phyloP scores from a whole-genome alignment of 129 eudicot species.

The Helianthus tuberosus region DNA sequence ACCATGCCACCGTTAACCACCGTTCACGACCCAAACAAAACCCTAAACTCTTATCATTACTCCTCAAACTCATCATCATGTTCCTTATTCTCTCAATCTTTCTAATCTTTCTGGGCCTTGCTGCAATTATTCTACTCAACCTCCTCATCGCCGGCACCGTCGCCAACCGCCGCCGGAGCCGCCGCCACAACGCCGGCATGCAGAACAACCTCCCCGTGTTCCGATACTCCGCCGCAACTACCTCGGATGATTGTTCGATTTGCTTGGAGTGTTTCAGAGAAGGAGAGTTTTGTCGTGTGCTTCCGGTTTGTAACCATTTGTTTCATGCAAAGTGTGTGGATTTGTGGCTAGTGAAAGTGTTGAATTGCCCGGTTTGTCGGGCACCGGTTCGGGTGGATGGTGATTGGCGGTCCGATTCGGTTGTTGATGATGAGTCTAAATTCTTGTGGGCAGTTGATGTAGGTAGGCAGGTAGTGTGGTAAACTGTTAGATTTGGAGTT shows the following conservation, averaged over 20 bases:
- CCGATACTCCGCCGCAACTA: constrained; percentile 10
- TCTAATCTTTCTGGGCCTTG: constrained; percentile 76
- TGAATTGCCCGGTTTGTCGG: constrained; percentile 73
- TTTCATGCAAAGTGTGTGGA: constrained; percentile 69
- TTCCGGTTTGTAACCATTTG: constrained; percentile 57
- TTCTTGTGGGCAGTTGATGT: constrained; percentile 54
- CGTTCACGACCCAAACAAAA: constrained; percentile 37
- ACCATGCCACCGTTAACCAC: constrained; percentile 32
- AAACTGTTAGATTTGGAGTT: constrained; percentile 12
- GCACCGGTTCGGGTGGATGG: constrained; percentile 42
- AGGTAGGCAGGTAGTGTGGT: constrained; percentile 22
- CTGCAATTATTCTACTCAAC: constrained; percentile 64
- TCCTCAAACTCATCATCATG: constrained; percentile 65
- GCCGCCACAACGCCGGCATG: constrained; percentile 22
- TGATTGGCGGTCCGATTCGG: constrained; percentile 17
- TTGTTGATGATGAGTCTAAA: constrained; percentile 43
- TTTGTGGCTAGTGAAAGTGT: constrained; percentile 49
- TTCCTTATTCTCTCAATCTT: constrained; percentile 49
- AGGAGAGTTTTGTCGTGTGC: constrained; percentile 43
- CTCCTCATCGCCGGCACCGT: constrained; percentile 56
- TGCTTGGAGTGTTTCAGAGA: constrained; percentile 54
- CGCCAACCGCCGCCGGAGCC: constrained; percentile 47
- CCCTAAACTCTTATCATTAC: constrained; percentile 43
- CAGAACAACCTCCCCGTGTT: constrained; percentile 35
- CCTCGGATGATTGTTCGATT: constrained; percentile 49